These are phyloP conservation scores for apple (Malus domestica) DNA, from an alignment of 306 rosid genomes.

Conservation along the genomic window DNA sequence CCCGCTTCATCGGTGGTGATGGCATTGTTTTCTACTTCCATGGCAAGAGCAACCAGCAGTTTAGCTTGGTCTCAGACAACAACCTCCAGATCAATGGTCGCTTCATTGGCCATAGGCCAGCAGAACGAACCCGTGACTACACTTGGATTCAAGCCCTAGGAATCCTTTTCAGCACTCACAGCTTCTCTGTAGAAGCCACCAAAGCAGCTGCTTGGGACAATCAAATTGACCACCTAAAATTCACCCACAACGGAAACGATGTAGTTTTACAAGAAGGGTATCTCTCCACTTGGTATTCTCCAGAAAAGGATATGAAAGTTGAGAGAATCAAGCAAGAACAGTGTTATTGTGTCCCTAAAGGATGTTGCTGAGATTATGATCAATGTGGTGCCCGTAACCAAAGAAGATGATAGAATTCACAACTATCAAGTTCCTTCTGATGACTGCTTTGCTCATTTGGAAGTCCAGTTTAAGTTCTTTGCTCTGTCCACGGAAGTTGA, in stretches of 20 bases:
- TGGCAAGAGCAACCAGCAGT: constrained; percentile 34
- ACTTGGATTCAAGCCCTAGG: constrained; percentile 44
- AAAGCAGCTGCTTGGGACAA: constrained; percentile 19
- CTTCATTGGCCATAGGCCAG: constrained; percentile 37
- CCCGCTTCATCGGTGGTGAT: constrained; percentile 45
- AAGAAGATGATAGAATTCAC: constrained; percentile 40
- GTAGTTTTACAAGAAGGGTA: constrained; percentile 9
- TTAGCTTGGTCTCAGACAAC: constrained; percentile 28
- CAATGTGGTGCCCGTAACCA: constrained; percentile 39
- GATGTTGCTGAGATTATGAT: constrained; percentile 35
- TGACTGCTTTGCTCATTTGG: constrained; percentile 45
- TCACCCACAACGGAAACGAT: constrained; percentile 23
- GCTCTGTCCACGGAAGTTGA: no score
- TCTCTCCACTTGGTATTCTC: constrained; percentile 29
- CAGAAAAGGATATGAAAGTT: constrained; percentile 11
- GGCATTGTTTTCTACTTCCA: constrained; percentile 47
- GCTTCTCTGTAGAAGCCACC: constrained; percentile 33
- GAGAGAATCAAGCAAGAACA: constrained; percentile 36
- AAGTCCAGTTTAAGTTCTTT: constrained; percentile 25
- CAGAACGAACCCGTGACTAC: constrained; percentile 21
- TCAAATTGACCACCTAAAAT: constrained; percentile 22
- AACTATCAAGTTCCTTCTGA: constrained; percentile 13
- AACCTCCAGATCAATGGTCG: constrained; percentile 39
- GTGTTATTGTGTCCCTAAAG: constrained; percentile 13
- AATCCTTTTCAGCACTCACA: constrained; percentile 21